Conservation (phyloP, 2,329 filamentous ascomycete species). For the Phialocephala sp. region DNA sequence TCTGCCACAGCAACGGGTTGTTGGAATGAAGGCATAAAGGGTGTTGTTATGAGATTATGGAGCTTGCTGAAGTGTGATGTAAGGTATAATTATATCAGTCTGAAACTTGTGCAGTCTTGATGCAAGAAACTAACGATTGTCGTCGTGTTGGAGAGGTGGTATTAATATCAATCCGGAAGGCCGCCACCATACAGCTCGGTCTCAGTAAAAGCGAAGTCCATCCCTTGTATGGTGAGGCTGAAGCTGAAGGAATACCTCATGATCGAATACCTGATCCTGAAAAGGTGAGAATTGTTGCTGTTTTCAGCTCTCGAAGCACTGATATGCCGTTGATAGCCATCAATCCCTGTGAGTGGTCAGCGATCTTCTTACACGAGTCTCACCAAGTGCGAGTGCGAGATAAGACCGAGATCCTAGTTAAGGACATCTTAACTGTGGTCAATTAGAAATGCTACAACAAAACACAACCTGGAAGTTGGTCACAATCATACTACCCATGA, state of each 20-base stretch:
- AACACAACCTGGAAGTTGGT: no score
- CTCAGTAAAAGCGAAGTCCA: background rate
- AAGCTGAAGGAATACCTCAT: background rate
- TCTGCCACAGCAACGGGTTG: background rate
- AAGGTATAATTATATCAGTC: no score
- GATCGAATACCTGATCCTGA: background rate
- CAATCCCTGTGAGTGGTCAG: background rate
- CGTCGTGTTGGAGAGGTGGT: background rate
- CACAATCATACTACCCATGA: no score
- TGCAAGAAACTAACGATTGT: no score
- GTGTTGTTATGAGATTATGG: background rate
- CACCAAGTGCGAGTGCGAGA: background rate
- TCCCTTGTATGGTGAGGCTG: background rate
- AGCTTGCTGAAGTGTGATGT: background rate
- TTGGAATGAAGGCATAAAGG: background rate
- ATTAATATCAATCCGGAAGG: background rate
- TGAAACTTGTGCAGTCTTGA: no score
- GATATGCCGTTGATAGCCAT: background rate
- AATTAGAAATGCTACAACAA: no score
- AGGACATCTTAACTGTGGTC: no score
- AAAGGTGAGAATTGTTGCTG: background rate
- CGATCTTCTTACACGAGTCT: background rate
- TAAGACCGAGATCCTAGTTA: no score
- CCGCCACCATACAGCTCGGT: background rate
- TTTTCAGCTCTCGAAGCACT: background rate